A percentile compares a stretch with the other conserved stretches of the same genome.
These are phyloP conservation scores for Mycena rebaudengoi DNA, from an alignment of 768 basidiomycete genomes.

Conservation along the genomic window DNA sequence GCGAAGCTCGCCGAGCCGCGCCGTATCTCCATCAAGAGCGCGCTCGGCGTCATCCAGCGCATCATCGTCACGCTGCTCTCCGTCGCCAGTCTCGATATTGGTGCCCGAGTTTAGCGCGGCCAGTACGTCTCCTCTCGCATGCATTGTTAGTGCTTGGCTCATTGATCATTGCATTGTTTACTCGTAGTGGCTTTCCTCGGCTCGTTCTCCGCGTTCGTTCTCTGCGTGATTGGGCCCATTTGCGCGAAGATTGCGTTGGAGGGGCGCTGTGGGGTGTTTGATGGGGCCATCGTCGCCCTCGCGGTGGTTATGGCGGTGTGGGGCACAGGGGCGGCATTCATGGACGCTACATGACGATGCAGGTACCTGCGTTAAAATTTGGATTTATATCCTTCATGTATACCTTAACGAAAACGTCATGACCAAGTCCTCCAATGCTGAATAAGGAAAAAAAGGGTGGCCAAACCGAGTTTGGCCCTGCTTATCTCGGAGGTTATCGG, in stretches of 20 bases:
- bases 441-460: too few relatives aligned
- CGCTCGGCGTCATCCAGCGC: slow-evolving; percentile 63
- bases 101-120: slow-evolving; percentile 84
- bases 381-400: too few relatives aligned
- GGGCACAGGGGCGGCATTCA: slow-evolving; percentile 78
- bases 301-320: slow-evolving; percentile 76
- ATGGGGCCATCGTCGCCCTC: slow-evolving; percentile 60
- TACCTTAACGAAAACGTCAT: too few relatives aligned
- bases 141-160: neutral
- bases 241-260: slow-evolving; percentile 72
- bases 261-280: slow-evolving; percentile 57
- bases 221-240: slow-evolving; percentile 84
- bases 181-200: slow-evolving; percentile 82
- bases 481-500: too few relatives aligned
- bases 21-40: slow-evolving; percentile 43
- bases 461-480: too few relatives aligned
- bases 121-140: slow-evolving; percentile 38
- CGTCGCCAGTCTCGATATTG: slow-evolving; percentile 76
- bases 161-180: neutral
- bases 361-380: neutral
- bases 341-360: slow-evolving; percentile 23
- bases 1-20: slow-evolving; percentile 40
- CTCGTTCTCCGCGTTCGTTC: slow-evolving; percentile 81
- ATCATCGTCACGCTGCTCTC: slow-evolving; percentile 65
- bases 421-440: too few relatives aligned